Evolutionary conservation across 805 yeast genomes (phyloP).

Genomic region (Wickerhamomyces bovis): DNA sequence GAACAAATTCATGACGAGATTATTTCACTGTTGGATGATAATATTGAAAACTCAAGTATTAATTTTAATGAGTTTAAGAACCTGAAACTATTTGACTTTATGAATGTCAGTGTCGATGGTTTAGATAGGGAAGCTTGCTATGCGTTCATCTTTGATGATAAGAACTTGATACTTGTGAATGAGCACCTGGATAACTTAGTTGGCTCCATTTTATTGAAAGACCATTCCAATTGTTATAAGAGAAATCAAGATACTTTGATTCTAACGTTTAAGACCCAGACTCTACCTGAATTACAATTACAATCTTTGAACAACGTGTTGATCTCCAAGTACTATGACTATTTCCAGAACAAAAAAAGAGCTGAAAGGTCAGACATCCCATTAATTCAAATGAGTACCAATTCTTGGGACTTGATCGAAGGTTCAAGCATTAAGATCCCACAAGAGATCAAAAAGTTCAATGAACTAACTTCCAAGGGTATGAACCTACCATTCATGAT

Average conservation of each 20-base stretch:
- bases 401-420: conserved; percentile 40
- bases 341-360: conserved; percentile 11
- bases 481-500: conserved; percentile 36
- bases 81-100: conserved; percentile 35
- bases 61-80: conserved; percentile 19
- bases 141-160: conserved; percentile 29
- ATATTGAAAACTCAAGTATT: conserved; percentile 8
- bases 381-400: conserved; percentile 43
- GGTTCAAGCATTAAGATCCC: conserved; percentile 30
- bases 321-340: conserved; percentile 37
- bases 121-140: conserved; percentile 34
- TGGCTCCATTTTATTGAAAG: conserved; percentile 36
- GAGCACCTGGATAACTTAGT: conserved; percentile 22
- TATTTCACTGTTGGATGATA: not conserved
- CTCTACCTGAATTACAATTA: conserved; percentile 39
- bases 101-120: conserved; percentile 38
- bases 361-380: conserved; percentile 21
- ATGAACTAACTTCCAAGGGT: conserved; percentile 31
- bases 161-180: conserved; percentile 23
- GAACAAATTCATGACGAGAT: conserved; percentile 12
- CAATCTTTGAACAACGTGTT: conserved; percentile 27
- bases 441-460: conserved; percentile 31
- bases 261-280: conserved; percentile 33
- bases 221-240: conserved; percentile 30
- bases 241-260: conserved; percentile 24